Evolutionary conservation across 2,329 filamentous ascomycete species (phyloP).

Genomic region (Ophiocordyceps camponoti-floridani): DNA sequence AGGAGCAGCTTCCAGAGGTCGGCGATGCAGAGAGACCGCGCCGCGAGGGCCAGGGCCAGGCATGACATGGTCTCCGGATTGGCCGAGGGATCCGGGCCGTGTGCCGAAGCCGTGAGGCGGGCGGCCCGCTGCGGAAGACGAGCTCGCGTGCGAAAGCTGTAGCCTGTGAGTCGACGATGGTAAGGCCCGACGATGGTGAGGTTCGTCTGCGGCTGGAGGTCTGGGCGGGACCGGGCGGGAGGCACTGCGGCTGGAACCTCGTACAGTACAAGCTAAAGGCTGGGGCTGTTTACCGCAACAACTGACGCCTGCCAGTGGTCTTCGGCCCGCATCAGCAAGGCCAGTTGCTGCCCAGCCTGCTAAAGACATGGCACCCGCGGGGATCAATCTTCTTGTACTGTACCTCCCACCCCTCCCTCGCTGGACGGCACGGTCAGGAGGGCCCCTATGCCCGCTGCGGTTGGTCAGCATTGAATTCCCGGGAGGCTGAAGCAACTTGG

Average conservation of each 20-base stretch:
- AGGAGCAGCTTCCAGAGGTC: slow-evolving; percentile 1
- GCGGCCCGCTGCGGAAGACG: neutral
- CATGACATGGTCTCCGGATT: neutral
- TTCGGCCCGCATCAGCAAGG: neutral
- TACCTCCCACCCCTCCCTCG: neutral
- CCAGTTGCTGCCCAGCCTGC: neutral
- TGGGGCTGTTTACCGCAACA: neutral
- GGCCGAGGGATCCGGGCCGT: neutral
- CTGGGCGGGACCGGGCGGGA: neutral
- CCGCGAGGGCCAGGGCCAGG: neutral
- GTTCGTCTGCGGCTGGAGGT: too few species aligned
- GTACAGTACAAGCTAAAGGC: neutral
- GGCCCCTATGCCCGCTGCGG: neutral
- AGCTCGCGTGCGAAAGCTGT: neutral
- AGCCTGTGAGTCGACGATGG: neutral
- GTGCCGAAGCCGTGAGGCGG: neutral
- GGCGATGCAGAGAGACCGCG: slow-evolving; percentile 1
- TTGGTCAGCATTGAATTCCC: neutral
- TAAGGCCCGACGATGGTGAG: too few species aligned
- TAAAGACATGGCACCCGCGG: neutral
- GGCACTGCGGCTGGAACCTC: neutral
- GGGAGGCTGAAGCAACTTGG: too few species aligned
- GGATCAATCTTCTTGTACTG: too few species aligned
- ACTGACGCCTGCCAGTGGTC: neutral
- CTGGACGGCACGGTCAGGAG: neutral